These are phyloP conservation scores for Saccharomycopsis synnaedendra DNA, from an alignment of 805 yeast genomes.

Conservation along the genomic window DNA sequence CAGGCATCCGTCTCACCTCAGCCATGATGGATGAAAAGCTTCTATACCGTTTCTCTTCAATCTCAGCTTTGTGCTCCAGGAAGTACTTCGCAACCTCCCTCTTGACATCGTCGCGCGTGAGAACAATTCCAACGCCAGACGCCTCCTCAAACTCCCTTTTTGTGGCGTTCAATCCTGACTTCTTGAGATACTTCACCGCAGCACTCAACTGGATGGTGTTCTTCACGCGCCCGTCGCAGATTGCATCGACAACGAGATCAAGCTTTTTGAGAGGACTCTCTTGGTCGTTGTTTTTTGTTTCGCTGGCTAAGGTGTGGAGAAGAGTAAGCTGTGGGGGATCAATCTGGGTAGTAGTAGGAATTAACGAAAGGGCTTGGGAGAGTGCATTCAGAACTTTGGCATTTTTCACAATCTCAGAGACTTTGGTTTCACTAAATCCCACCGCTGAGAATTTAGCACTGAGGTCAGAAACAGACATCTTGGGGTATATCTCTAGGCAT, in stretches of 20 bases:
- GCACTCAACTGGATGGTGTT: conserved; percentile 69
- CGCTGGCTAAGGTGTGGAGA: conserved; percentile 68
- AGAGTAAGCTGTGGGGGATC: conserved; percentile 54
- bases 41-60: conserved; percentile 67
- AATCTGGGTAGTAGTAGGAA: conserved; percentile 23
- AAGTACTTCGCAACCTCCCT: conserved; percentile 49
- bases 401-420: conserved; percentile 75
- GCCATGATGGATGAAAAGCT: conserved; percentile 69
- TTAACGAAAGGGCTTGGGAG: conserved; percentile 36
- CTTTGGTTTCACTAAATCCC: conserved; percentile 65
- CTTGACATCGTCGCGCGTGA: conserved; percentile 56
- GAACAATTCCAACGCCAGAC: conserved; percentile 74
- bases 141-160: conserved; percentile 19
- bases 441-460: conserved; percentile 26
- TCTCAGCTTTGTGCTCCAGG: conserved; percentile 42
- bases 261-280: conserved; percentile 32
- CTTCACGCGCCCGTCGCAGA: conserved; percentile 51
- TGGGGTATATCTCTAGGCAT: not conserved
- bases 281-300: conserved; percentile 44
- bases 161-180: conserved; percentile 36
- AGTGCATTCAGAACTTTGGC: conserved; percentile 71
- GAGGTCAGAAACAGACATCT: conserved; percentile 24
- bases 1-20: conserved; percentile 59
- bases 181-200: conserved; percentile 63
- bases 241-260: conserved; percentile 43